A percentile compares a stretch with the other conserved stretches of the same genome.
Conservation (phyloP, 768 basidiomycete genomes). For the Phlegmacium glaucopus region DNA sequence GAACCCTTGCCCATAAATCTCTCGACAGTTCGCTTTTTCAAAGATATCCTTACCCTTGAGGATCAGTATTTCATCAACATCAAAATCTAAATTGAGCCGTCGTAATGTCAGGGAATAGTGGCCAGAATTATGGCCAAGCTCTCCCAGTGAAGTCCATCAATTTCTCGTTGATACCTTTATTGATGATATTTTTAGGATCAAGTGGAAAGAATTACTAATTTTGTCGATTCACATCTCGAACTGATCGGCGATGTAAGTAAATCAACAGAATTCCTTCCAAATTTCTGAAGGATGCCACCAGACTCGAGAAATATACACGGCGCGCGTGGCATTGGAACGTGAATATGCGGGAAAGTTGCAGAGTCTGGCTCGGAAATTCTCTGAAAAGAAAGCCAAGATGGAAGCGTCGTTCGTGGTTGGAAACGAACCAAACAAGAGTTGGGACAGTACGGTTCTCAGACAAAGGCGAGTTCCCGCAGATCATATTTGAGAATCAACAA, state of each 20-base stretch:
- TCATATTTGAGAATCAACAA: background rate
- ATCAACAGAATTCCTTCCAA: background rate
- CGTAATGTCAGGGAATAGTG: background rate
- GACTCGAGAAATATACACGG: conserved; percentile 73
- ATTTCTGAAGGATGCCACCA: conserved; percentile 21
- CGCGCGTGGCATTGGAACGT: conserved; percentile 65
- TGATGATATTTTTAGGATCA: conserved; percentile 55
- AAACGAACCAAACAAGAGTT: conserved; percentile 61
- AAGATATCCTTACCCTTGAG: no score
- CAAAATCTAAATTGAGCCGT: background rate
- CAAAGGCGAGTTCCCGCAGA: conserved; percentile 43
- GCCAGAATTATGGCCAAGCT: conserved; percentile 45
- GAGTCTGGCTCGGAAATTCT: conserved; percentile 58
- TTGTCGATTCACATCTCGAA: conserved; percentile 65
- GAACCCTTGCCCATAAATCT: no score
- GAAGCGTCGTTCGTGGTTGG: conserved; percentile 58
- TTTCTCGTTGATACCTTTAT: conserved; percentile 5
- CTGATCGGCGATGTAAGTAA: conserved; percentile 58
- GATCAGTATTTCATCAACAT: background rate
- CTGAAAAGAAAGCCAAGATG: conserved; percentile 67
- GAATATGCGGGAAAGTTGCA: conserved; percentile 78
- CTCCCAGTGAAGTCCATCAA: conserved; percentile 45
- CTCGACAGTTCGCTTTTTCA: no score
- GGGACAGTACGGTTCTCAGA: conserved; percentile 46
- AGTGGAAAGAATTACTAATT: conserved; percentile 55